phyloP scores from a whole-genome alignment of 371 early-diverging fungal genomes.

The Mucor mucedo region DNA sequence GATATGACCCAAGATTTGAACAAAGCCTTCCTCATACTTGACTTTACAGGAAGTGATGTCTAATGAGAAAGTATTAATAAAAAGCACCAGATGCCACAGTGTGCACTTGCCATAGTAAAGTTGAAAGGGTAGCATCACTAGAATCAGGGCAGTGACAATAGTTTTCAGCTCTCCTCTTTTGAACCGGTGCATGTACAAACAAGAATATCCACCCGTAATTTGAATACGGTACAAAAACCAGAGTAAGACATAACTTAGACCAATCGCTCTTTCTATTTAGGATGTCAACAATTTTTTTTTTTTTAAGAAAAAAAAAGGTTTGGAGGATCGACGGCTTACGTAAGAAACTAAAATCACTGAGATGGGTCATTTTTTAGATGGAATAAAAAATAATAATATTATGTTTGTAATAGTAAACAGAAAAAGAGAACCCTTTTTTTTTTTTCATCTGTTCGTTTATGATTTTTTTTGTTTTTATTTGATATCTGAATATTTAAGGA shows the following conservation, averaged over 20 bases:
- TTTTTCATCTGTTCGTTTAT: not conserved
- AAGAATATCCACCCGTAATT: constrained; percentile 40
- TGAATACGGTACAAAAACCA: constrained; percentile 45
- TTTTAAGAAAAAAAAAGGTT: too few relatives aligned
- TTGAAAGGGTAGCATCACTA: constrained; percentile 56
- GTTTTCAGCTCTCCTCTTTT: constrained; percentile 54
- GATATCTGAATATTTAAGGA: not conserved
- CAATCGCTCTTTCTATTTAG: constrained; percentile 44
- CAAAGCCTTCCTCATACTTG: constrained; percentile 57
- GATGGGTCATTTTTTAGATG: constrained; percentile 24
- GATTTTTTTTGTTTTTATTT: not conserved
- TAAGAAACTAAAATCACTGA: constrained; percentile 33
- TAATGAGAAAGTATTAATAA: constrained; percentile 3
- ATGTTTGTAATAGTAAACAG: not conserved
- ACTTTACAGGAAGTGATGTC: constrained; percentile 51
- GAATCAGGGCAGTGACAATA: constrained; percentile 44
- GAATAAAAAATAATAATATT: too few relatives aligned
- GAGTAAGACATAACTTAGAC: constrained; percentile 38
- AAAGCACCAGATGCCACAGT: too few relatives aligned
- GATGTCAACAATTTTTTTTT: not conserved
- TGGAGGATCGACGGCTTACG: constrained; percentile 15
- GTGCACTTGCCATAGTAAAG: constrained; percentile 46
- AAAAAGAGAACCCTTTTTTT: not conserved
- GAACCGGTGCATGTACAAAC: constrained; percentile 33
- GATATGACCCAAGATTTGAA: constrained; percentile 30